Conservation (phyloP, 2,329 filamentous ascomycete species). For the Aureobasidium sp. region DNA sequence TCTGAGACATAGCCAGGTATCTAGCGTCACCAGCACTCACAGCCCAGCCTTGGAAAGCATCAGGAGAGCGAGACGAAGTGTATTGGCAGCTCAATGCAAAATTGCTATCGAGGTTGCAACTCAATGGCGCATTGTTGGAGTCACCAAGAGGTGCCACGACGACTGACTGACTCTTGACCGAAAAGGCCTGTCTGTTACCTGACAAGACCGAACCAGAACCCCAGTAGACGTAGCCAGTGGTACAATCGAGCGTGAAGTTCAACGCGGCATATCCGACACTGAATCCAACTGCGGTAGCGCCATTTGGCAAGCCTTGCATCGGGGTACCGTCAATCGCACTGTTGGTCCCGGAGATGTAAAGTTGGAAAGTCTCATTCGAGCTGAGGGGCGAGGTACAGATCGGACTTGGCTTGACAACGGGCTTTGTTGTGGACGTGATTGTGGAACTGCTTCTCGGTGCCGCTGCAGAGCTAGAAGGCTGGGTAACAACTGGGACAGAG, state of each 20-base stretch:
- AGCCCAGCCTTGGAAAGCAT: background rate
- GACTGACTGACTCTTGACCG: background rate
- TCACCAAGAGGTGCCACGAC: conserved; percentile 6
- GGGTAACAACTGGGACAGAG: background rate
- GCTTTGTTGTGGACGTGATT: background rate
- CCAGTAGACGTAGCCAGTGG: conserved; percentile 4
- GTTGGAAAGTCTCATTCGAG: background rate
- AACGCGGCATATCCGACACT: conserved; percentile 2
- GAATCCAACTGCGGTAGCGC: conserved; percentile 4
- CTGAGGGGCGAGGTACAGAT: background rate
- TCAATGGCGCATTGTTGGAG: background rate
- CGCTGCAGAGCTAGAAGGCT: background rate
- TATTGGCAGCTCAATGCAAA: conserved; percentile 8
- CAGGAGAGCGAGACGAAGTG: background rate
- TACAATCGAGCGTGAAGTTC: conserved; percentile 9
- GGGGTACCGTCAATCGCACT: background rate
- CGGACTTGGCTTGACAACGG: background rate
- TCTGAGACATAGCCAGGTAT: conserved; percentile 10
- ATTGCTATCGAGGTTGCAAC: conserved; percentile 2
- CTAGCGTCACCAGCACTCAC: background rate
- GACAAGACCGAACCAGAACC: background rate
- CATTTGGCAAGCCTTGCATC: conserved; percentile 2
- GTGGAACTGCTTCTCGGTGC: background rate
- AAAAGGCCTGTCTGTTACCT: conserved; percentile 2
- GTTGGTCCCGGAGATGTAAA: background rate